Conservation (phyloP, 371 early-diverging fungal species). For the Synchytrium microbalum region DNA sequence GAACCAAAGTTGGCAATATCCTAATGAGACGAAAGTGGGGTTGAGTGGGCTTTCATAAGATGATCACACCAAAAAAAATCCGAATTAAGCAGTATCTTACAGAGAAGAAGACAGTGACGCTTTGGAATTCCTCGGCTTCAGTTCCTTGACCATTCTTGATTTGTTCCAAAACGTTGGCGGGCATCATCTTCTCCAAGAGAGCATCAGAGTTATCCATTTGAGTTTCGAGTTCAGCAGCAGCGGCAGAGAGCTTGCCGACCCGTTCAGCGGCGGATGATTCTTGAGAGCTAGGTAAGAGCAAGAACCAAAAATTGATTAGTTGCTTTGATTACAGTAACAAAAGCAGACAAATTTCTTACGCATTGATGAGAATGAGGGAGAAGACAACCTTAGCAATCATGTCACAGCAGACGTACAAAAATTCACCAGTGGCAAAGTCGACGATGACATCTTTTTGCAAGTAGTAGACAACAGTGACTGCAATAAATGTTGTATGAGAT, state of each 20-base stretch:
- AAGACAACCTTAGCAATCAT: constrained; percentile 27
- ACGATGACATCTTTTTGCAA: constrained; percentile 10
- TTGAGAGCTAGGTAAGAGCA: constrained; percentile 19
- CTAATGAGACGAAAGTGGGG: too few species aligned
- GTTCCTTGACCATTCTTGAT: constrained; percentile 19
- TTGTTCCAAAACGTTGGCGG: constrained; percentile 20
- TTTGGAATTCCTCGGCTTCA: constrained; percentile 21
- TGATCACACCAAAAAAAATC: too few species aligned
- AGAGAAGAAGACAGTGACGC: constrained; percentile 23
- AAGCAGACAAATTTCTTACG: too few species aligned
- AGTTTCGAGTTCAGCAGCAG: constrained; percentile 20
- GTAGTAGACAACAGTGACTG: background rate
- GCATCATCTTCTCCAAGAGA: constrained; percentile 29
- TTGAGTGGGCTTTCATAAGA: too few species aligned
- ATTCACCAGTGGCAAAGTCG: constrained; percentile 20
- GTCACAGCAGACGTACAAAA: constrained; percentile 12
- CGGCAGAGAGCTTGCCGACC: constrained; percentile 17
- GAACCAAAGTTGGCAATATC: constrained; percentile 22
- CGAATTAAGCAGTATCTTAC: too few species aligned
- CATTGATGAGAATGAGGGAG: constrained; percentile 18
- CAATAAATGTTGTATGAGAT: background rate
- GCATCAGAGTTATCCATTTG: constrained; percentile 25
- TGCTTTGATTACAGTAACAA: constrained; percentile 1
- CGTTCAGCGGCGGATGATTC: constrained; percentile 18
- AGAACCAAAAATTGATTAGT: constrained; percentile 11